A percentile compares a stretch with the other conserved stretches of the same genome.
Conservation (phyloP, 2,329 filamentous ascomycete species). For the Pseudogymnoascus pannorum region DNA sequence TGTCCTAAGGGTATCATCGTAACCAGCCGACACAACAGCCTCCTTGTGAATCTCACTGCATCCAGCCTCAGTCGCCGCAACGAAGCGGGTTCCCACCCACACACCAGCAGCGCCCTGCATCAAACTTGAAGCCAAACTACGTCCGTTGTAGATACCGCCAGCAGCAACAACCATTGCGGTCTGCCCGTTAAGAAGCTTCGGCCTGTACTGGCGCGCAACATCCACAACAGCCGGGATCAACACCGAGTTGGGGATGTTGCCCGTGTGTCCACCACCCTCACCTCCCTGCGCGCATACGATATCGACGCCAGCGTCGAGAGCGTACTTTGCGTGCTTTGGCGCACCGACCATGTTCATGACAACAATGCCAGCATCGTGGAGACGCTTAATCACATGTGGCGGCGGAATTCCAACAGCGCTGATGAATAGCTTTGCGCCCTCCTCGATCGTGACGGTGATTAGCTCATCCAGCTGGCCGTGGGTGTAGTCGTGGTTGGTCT, state of each 20-base stretch:
- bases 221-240: slow-evolving; percentile 83
- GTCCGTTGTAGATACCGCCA: slow-evolving; percentile 77
- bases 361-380: slow-evolving; percentile 73
- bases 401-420: slow-evolving; percentile 84
- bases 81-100: slow-evolving; percentile 92
- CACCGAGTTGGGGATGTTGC: slow-evolving; percentile 77
- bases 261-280: slow-evolving; percentile 90
- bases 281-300: slow-evolving; percentile 88
- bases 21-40: slow-evolving; percentile 70
- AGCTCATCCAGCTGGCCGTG: slow-evolving; percentile 80
- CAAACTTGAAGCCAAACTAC: slow-evolving; percentile 70
- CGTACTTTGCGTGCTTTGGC: slow-evolving; percentile 85
- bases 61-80: slow-evolving; percentile 73
- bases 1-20: slow-evolving; percentile 74
- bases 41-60: slow-evolving; percentile 78
- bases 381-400: slow-evolving; percentile 58
- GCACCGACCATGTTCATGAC: slow-evolving; percentile 98
- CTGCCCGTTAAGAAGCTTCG: slow-evolving; percentile 59
- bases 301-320: slow-evolving; percentile 78
- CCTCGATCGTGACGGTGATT: slow-evolving; percentile 76
- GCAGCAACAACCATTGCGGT: slow-evolving; percentile 79
- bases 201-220: slow-evolving; percentile 65
- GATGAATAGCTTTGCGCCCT: slow-evolving; percentile 80
- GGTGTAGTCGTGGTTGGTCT: slow-evolving; percentile 96
- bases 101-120: slow-evolving; percentile 85